phyloP scores from a whole-genome alignment of 164 flowering plant genomes.

The Protea cynaroides region DNA sequence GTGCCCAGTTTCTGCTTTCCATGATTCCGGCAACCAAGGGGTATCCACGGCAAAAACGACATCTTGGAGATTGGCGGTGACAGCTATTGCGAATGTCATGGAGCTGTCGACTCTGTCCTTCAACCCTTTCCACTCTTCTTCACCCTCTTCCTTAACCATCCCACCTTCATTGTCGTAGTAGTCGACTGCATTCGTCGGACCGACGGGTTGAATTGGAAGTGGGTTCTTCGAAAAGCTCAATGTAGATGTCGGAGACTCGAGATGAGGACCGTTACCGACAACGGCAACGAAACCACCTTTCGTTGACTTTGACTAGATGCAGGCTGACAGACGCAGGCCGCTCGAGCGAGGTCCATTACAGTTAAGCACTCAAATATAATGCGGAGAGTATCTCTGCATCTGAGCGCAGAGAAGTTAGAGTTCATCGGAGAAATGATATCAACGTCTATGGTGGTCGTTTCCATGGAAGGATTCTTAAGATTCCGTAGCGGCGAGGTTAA shows the following conservation, averaged over 20 bases:
- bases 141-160: slow-evolving; percentile 35
- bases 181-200: slow-evolving; percentile 19
- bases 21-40: slow-evolving; percentile 1
- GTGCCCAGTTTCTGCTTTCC: not conserved
- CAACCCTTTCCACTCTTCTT: slow-evolving; percentile 32
- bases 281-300: slow-evolving; percentile 1
- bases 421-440: slow-evolving; percentile 60
- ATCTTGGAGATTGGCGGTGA: not conserved
- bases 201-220: slow-evolving; percentile 8
- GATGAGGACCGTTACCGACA: not conserved
- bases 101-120: no score
- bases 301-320: slow-evolving; percentile 21
- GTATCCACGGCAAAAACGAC: not conserved
- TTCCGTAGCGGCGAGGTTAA: not conserved
- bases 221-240: slow-evolving; percentile 38
- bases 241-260: slow-evolving; percentile 81
- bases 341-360: slow-evolving; percentile 66
- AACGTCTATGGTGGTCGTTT: no score
- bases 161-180: slow-evolving; percentile 27
- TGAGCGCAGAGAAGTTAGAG: slow-evolving; percentile 57
- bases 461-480: not conserved
- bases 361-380: slow-evolving; percentile 55
- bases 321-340: slow-evolving; percentile 85
- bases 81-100: no score
- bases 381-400: slow-evolving; percentile 60